Conservation (phyloP, 805 yeast species). For the Lachancea mirantina region DNA sequence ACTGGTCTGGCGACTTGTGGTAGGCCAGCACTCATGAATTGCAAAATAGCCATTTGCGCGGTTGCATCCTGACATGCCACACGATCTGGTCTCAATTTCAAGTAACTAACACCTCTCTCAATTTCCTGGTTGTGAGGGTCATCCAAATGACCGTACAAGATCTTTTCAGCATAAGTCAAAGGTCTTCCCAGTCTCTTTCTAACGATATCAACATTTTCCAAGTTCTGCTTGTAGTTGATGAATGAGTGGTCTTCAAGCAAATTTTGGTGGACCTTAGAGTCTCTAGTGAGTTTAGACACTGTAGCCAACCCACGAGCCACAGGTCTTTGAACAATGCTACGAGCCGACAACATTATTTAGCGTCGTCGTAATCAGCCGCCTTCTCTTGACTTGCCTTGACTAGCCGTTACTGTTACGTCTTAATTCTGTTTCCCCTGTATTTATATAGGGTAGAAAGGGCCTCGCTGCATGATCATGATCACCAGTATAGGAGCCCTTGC, state of each 20-base stretch:
- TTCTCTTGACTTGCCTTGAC: too few species aligned
- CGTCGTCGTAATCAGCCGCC: too few species aligned
- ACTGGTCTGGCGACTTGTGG: conserved; percentile 89
- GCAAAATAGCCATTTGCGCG: conserved; percentile 96
- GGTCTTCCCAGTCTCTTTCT: conserved; percentile 79
- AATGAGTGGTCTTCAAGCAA: conserved; percentile 75
- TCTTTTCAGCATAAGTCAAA: conserved; percentile 90
- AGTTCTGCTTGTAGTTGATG: conserved; percentile 85
- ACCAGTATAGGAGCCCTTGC: too few species aligned
- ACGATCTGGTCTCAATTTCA: conserved; percentile 93
- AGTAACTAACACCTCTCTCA: conserved; percentile 81
- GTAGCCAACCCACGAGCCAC: conserved; percentile 37
- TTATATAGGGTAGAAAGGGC: too few species aligned
- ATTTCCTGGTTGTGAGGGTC: conserved; percentile 84
- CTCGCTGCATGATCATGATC: too few species aligned
- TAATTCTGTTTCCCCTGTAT: too few species aligned
- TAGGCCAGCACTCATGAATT: conserved; percentile 94
- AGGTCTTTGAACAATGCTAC: conserved; percentile 20
- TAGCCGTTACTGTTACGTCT: too few species aligned
- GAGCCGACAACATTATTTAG: conserved; percentile 30
- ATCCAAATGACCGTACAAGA: conserved; percentile 89
- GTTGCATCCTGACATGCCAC: conserved; percentile 99
- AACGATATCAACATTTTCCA: conserved; percentile 82
- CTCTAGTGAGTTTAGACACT: conserved; percentile 41
- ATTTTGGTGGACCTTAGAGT: conserved; percentile 75